Base-by-base conservation (phyloP, 1,139 yeast genomes). In the Meyerozyma carpophila region DNA sequence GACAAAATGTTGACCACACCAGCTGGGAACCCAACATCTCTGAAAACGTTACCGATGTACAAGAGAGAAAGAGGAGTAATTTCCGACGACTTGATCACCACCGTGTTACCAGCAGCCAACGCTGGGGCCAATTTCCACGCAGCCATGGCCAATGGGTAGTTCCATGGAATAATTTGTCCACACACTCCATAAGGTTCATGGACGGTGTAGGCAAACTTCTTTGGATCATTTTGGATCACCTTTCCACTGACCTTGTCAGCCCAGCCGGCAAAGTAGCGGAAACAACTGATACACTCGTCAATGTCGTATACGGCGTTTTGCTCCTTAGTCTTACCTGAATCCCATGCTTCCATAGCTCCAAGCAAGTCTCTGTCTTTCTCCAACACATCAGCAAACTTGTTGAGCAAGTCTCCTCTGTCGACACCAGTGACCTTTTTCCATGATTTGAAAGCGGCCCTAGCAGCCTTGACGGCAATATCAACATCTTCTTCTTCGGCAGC, bases 181-280 rank as follows among this genome's bases (percentile, higher is more conserved):
- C 87, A 82, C 21, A 86, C 91, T 26, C 94, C 94, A 53, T 68
- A 75, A 39, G 96, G 96, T 62, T 85, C 93, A 63, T 47, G 50
- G 39, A 54, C 48, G 21, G 58, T 68, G 66, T 79, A 85, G 51
- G 79, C 82, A 56, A 85, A 73, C 56, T 81, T 81, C 39, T 71
- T 59, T 41, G 71, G 68, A 56, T 81, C 84, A 45, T 84, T 80
- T 56, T 82, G 81, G 54, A 86, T 79, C 44, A 81, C 75, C 54
- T 75, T 75, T 32, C 95, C 95, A 47, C 76, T 79, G 47, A 84
- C 63, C 66, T 86, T 85, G 65, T 87, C 95, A 39, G 93, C 86
- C 81, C 87, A 85, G 14, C 95, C 94, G 38, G 93, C 95, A 56
- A 77, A 84, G 63, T 85, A 85, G 58, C 81, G 75, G 63, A 81